Evolutionary conservation across 2,329 filamentous ascomycete species (phyloP).

Genomic region (Colletotrichum truncatum): DNA sequence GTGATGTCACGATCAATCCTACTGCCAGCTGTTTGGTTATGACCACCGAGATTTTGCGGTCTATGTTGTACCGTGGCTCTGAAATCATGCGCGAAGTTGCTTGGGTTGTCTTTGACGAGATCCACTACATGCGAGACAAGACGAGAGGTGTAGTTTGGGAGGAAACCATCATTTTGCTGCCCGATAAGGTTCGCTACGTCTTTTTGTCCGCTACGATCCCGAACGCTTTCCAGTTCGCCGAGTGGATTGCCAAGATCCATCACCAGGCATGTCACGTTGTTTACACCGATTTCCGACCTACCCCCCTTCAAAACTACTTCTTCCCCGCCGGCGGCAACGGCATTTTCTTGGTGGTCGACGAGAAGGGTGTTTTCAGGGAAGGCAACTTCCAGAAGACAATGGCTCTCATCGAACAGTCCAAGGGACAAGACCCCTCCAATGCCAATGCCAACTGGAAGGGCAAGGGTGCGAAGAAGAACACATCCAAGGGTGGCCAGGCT

Average conservation of each 20-base stretch:
- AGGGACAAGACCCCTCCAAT: conserved; percentile 85
- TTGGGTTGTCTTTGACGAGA: conserved; percentile 98
- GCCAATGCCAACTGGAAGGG: conserved; percentile 83
- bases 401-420: conserved; percentile 86
- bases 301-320: conserved; percentile 96
- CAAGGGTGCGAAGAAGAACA: conserved; percentile 90
- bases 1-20: conserved; percentile 98
- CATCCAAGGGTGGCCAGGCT: conserved; percentile 81
- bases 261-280: conserved; percentile 98
- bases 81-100: conserved; percentile 99
- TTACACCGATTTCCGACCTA: conserved; percentile 98
- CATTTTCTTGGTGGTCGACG: conserved; percentile 93
- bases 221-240: conserved; percentile 98
- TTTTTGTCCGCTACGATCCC: conserved; percentile 98
- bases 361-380: conserved; percentile 95
- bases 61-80: conserved; percentile 97
- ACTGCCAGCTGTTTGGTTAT: conserved; percentile 98
- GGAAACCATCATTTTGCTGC: conserved; percentile 96
- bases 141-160: conserved; percentile 97
- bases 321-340: conserved; percentile 93
- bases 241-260: conserved; percentile 99
- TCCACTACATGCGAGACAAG: conserved; percentile 98
- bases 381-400: conserved; percentile 98
- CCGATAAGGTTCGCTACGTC: conserved; percentile 98
- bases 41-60: conserved; percentile 99